Base-by-base conservation (phyloP, 371 early-diverging fungal genomes). In the Syncephalastrum racemosum region DNA sequence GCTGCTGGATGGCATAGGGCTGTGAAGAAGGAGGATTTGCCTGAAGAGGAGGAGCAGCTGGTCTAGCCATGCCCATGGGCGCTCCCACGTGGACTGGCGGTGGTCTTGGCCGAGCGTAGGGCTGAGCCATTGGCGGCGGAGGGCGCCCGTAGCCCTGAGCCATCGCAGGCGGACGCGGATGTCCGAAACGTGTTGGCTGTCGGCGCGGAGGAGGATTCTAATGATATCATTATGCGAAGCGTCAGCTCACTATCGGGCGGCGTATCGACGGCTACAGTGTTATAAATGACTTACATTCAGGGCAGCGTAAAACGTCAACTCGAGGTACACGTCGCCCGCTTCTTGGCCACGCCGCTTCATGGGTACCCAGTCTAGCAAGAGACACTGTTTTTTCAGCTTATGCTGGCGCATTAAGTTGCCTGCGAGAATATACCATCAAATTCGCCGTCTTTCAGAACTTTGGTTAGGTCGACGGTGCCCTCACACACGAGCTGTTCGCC, bases 371-470 rank as follows among this genome's bases (percentile, higher is more conserved):
- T 77, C 84, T 84, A 36, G n/a, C n/a, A 24, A 50, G 36, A 31
- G 19, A 24, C 10, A 12, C 36, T 31, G 12, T 0, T 8, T 27
- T 31, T 31, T 31, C 12, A 31, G 36, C 16, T 78, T 64, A 43
- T 81, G 82, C 50, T 75, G 66, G 59, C 71, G 75, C 50, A 75
- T 59, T n/a, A 55, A 49, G 46, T 68, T 66, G 20, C 64, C 72
- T 31, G 10, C 2, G 12, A 31, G 36, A 8, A 31, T 25, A 31
- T 75, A 85, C 89, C 80, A 62, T 90, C 89, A 8, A 79, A 73
- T 56, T 88, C 89, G 20, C 89, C 90, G 27, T 81, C 73, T 16
- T 68, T 77, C 25, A 87, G 62, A 4, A 88, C 82, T 31, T 75
- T 79, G 13, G 74, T 54, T 56, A 88, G 64, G 68, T 89, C 87